phyloP scores from a whole-genome alignment of 768 basidiomycete genomes.

The Chalciporus pseudorubinellus region DNA sequence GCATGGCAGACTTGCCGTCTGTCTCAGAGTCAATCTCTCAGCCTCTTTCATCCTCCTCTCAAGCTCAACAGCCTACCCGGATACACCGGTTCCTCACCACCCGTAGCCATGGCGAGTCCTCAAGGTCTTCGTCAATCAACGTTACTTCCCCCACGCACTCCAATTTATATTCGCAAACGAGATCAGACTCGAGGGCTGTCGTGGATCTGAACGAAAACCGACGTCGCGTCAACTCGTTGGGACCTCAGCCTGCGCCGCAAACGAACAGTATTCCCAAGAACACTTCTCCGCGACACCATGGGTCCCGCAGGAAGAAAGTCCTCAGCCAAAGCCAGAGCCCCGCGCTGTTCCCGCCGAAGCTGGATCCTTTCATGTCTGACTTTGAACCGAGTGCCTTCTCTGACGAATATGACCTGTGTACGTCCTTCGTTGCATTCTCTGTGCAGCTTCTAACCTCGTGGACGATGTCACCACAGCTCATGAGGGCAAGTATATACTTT shows the following conservation, averaged over 20 bases:
- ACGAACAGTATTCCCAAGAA: slow-evolving; percentile 14
- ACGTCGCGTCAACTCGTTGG: slow-evolving; percentile 23
- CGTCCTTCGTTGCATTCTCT: slow-evolving; percentile 29
- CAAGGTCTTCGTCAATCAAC: slow-evolving; percentile 32
- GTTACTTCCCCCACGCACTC: slow-evolving; percentile 16
- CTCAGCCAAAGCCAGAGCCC: slow-evolving; percentile 13
- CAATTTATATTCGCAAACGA: slow-evolving; percentile 5
- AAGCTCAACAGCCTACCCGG: slow-evolving; percentile 19
- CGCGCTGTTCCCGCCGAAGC: slow-evolving; percentile 21
- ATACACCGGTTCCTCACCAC: slow-evolving; percentile 31
- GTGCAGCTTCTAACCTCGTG: slow-evolving; percentile 11
- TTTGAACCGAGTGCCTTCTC: slow-evolving; percentile 51
- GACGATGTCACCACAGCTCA: slow-evolving; percentile 46
- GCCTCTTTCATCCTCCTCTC: slow-evolving; percentile 12
- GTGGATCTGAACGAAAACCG: slow-evolving; percentile 14
- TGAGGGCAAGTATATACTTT: slow-evolving; percentile 53
- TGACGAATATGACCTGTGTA: slow-evolving; percentile 77
- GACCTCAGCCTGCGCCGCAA: slow-evolving; percentile 15
- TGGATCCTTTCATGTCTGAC: slow-evolving; percentile 30
- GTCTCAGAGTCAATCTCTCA: slow-evolving; percentile 20
- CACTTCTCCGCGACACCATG: slow-evolving; percentile 11
- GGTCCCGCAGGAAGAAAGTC: slow-evolving; percentile 21
- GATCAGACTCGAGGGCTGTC: slow-evolving; percentile 12
- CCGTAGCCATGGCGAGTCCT: slow-evolving; percentile 27
- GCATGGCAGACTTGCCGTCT: slow-evolving; percentile 32